Evolutionary conservation across 2,329 filamentous ascomycete genomes (phyloP).

Genomic region (Orbilia blumenaviensis): DNA sequence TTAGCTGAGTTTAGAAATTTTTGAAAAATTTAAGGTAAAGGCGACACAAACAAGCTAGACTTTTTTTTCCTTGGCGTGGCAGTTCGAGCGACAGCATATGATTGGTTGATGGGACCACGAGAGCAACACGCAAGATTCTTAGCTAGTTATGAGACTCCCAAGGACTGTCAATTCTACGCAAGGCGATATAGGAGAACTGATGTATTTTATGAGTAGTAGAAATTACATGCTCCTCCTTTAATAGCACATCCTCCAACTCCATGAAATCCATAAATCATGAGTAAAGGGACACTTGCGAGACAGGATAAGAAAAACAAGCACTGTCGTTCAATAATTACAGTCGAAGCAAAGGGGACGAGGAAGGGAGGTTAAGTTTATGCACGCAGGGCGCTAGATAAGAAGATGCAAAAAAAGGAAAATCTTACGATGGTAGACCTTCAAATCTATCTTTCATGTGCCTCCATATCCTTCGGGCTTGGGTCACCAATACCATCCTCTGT

Average conservation of each 20-base stretch:
- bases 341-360: conserved; percentile 20
- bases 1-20: background rate
- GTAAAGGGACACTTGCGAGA: background rate
- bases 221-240: conserved; percentile 17
- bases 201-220: background rate
- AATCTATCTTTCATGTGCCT: conserved; percentile 71
- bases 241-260: conserved; percentile 24
- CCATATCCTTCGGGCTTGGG: conserved; percentile 91
- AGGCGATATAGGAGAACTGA: too few relatives aligned
- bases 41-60: conserved; percentile 7
- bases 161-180: too few relatives aligned
- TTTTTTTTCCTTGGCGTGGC: conserved; percentile 32
- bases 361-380: too few relatives aligned
- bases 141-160: background rate
- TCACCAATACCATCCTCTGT: conserved; percentile 92
- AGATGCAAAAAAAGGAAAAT: background rate
- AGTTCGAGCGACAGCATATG: conserved; percentile 37
- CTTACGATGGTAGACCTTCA: background rate
- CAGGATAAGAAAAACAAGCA: background rate
- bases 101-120: conserved; percentile 24
- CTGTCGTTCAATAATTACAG: conserved; percentile 19
- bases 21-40: conserved; percentile 28
- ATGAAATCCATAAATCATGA: conserved; percentile 10
- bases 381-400: background rate
- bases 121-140: conserved; percentile 16